Conservation (phyloP, 208 protist genomes). For the Tetramitus jugosus region DNA sequence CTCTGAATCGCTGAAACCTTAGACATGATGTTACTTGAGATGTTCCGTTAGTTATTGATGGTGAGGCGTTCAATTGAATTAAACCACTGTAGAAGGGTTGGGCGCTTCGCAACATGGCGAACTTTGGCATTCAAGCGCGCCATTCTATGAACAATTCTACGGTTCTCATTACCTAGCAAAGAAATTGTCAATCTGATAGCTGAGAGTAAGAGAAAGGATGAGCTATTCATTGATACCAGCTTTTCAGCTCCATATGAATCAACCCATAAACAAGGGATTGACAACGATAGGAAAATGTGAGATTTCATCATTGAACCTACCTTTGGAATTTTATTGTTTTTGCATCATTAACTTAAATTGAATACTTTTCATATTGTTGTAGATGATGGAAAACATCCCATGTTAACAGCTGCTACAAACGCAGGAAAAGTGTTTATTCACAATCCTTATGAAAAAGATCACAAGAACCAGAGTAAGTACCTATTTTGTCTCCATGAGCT, state of each 20-base stretch:
- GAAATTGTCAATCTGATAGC: too few species aligned
- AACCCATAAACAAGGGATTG: slow-evolving; percentile 27
- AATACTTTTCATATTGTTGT: too few species aligned
- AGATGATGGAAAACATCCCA: slow-evolving; percentile 35
- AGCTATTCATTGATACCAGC: slow-evolving; percentile 25
- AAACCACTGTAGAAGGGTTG: too few species aligned
- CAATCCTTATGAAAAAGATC: slow-evolving; percentile 56
- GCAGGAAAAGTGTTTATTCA: slow-evolving; percentile 67
- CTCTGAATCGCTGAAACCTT: background rate
- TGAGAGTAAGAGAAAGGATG: too few species aligned
- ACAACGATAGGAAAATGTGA: slow-evolving; percentile 31
- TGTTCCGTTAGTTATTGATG: too few species aligned
- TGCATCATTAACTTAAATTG: too few species aligned
- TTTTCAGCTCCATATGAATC: slow-evolving; percentile 29
- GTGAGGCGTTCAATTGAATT: too few species aligned
- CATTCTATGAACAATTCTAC: too few species aligned
- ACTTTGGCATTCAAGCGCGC: too few species aligned
- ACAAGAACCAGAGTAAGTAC: slow-evolving; percentile 40
- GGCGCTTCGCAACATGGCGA: too few species aligned
- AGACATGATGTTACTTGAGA: too few species aligned
- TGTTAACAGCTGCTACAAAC: slow-evolving; percentile 56
- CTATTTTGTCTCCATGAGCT: background rate
- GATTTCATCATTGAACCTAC: slow-evolving; percentile 33
- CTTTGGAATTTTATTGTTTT: background rate
- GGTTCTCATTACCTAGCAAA: too few species aligned